Evolutionary conservation across 192 early-diverging fungal genomes (phyloP).

Genomic region (Entomortierella lignicola): DNA sequence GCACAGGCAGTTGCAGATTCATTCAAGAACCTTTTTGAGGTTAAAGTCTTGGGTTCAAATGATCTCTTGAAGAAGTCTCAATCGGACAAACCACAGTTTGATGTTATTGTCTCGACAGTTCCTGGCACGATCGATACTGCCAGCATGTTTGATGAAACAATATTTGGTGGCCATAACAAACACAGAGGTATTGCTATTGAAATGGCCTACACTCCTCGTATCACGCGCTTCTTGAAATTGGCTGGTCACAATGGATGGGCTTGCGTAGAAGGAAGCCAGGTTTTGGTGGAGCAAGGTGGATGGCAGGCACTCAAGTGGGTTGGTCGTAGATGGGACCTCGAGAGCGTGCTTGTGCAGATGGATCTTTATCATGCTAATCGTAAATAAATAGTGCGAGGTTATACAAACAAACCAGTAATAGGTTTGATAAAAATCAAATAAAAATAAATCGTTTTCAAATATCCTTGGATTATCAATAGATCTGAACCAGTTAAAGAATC

Average conservation of each 20-base stretch:
- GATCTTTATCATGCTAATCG: conserved; percentile 26
- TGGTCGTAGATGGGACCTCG: conserved; percentile 57
- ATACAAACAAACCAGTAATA: background rate
- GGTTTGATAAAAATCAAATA: background rate
- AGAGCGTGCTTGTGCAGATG: conserved; percentile 34
- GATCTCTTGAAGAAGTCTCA: conserved; percentile 53
- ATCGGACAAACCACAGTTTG: conserved; percentile 29
- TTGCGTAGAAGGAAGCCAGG: conserved; percentile 85
- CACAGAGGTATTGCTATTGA: conserved; percentile 85
- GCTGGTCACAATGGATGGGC: conserved; percentile 70
- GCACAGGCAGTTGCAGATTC: conserved; percentile 73
- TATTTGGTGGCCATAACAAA: conserved; percentile 56
- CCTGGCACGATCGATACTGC: conserved; percentile 78
- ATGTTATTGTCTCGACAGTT: conserved; percentile 86
- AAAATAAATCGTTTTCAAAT: background rate
- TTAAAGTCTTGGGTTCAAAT: conserved; percentile 56
- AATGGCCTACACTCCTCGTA: conserved; percentile 92
- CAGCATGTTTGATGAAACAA: conserved; percentile 58
- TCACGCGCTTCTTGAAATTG: conserved; percentile 82
- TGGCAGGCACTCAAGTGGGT: conserved; percentile 94
- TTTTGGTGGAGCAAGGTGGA: conserved; percentile 92
- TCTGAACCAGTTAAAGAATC: too few species aligned
- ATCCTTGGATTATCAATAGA: too few species aligned
- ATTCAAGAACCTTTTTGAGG: conserved; percentile 67
- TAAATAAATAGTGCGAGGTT: background rate